Percentiles rank a stretch among this genome's conserved stretches.
phyloP scores from a whole-genome alignment of 139 green algal genomes.

The Tetraselmis striata region DNA sequence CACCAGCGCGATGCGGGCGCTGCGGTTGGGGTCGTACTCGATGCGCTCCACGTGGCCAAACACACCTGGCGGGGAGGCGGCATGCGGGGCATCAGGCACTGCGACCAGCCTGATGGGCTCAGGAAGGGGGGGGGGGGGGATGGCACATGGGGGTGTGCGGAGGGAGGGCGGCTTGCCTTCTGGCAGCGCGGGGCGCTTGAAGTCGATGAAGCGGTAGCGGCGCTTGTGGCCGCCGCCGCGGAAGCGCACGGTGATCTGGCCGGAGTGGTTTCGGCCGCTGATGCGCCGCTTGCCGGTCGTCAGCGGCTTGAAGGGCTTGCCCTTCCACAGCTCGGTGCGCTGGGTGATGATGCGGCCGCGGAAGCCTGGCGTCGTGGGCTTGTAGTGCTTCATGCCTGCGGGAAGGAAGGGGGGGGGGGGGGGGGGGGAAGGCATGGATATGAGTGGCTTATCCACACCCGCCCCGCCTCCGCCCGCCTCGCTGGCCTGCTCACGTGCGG shows the following conservation, averaged over 20 bases:
- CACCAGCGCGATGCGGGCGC: constrained; percentile 77
- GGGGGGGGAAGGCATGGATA: no score
- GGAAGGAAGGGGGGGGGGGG: no score
- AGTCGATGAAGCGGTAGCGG: constrained; percentile 66
- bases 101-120: background rate
- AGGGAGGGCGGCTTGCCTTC: background rate
- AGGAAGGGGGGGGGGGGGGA: background rate
- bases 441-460: no score
- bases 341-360: constrained; percentile 53
- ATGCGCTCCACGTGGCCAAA: constrained; percentile 69
- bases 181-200: constrained; percentile 25
- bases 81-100: constrained; percentile 13
- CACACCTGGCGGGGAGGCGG: constrained; percentile 1
- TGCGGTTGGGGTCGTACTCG: constrained; percentile 91
- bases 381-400: constrained; percentile 76
- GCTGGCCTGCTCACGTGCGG: background rate
- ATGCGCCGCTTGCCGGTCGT: constrained; percentile 45
- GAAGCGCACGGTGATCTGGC: constrained; percentile 63
- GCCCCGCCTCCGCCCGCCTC: background rate
- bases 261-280: constrained; percentile 64
- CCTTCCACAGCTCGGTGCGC: constrained; percentile 46
- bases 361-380: constrained; percentile 71
- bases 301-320: constrained; percentile 50
- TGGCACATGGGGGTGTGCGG: background rate
- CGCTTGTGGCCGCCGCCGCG: constrained; percentile 67